Evolutionary conservation across 257 asterid species (phyloP), one percentile per base, ranked within the genome.

Genomic region (Solanum appendiculatum): DNA sequence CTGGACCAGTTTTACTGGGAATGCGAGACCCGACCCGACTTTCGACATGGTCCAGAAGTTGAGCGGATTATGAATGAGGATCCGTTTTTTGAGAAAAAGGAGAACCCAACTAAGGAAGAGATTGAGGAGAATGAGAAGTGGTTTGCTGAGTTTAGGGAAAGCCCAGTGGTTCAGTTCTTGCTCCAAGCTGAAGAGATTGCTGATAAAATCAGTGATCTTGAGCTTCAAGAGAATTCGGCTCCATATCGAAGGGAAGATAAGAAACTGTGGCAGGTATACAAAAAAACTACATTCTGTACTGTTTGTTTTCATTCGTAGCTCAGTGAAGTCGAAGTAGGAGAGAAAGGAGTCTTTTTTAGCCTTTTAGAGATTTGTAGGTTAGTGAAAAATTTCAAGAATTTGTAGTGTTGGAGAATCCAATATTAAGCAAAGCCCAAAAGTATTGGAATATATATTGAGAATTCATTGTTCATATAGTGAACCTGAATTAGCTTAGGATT

Each of bases 1-100:
- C 92, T 94, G 83, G 97, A 97, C 85, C 98, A 94, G 90, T 95
- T 87, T 93, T 91, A 89, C 87, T 95, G 98, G 98, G 99, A 97
- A 85, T 91, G 94, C 83, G 98, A 97, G 87, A 97, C 95, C 86
- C 85, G 88, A 77, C 99, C 99, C 14, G 99, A 97, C 83, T 93
- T 92, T 48, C 89, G 99, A 27, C 93, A 95, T 83, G 36, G 93
- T 21, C 98, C 99, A 5, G 96, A 94, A 91, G 98, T 97, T 1
- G 98, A 97, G 87, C 90, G 42, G 86, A 86, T 96, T 69, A 86
- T 97, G 36, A 92, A 92, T 85, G 98, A 96, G 37, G 94, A 95
- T 91, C 94, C 98, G 37, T 0, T 92, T 89, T 72, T 68, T 33
- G 98, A 95, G 60, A 95, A 93, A 91, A 96, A 93, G 91, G 99